Percentiles rank a stretch among this genome's conserved stretches.
Evolutionary conservation across 352 stramenopile genomes (phyloP).

Genomic region (Nothophytophthora sp.): DNA sequence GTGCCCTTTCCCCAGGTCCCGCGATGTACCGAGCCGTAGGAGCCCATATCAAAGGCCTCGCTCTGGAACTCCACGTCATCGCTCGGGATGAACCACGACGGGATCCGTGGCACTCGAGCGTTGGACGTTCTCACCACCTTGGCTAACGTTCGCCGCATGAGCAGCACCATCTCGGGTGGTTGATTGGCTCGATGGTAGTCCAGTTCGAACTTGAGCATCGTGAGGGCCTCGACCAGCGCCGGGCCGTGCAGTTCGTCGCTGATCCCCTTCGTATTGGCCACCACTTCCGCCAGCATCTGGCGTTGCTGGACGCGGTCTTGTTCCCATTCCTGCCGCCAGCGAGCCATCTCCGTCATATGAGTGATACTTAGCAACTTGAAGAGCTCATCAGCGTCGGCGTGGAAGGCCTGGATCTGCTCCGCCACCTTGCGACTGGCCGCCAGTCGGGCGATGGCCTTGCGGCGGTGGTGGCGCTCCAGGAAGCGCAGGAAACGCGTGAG

Average conservation of each 20-base stretch:
- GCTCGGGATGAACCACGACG: constrained; percentile 25
- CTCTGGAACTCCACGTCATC: constrained; percentile 29
- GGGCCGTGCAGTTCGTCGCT: constrained; percentile 4
- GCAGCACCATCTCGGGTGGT: constrained; percentile 3
- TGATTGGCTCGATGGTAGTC: constrained; percentile 5
- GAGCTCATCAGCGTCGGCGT: constrained; percentile 19
- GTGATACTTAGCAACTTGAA: constrained; percentile 19
- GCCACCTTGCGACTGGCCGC: constrained; percentile 5
- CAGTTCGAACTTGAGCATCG: constrained; percentile 26
- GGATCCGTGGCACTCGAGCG: constrained; percentile 17
- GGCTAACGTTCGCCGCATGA: constrained; percentile 16
- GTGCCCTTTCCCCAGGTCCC: constrained; percentile 25
- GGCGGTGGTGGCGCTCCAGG: neutral
- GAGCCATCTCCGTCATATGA: constrained; percentile 12
- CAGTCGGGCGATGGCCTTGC: constrained; percentile 2
- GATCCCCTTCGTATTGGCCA: constrained; percentile 12
- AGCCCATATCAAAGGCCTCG: constrained; percentile 17
- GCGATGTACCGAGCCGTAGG: constrained; percentile 10
- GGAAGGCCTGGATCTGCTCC: constrained; percentile 6
- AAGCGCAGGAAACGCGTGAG: constrained; percentile 20
- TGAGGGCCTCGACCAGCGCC: constrained; percentile 21
- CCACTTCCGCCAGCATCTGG: too few relatives aligned
- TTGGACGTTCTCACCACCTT: constrained; percentile 10
- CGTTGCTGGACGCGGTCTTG: neutral
- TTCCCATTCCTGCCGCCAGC: constrained; percentile 8